Conservation (phyloP, 2,329 filamentous ascomycete species). For the Aureobasidium sp. region DNA sequence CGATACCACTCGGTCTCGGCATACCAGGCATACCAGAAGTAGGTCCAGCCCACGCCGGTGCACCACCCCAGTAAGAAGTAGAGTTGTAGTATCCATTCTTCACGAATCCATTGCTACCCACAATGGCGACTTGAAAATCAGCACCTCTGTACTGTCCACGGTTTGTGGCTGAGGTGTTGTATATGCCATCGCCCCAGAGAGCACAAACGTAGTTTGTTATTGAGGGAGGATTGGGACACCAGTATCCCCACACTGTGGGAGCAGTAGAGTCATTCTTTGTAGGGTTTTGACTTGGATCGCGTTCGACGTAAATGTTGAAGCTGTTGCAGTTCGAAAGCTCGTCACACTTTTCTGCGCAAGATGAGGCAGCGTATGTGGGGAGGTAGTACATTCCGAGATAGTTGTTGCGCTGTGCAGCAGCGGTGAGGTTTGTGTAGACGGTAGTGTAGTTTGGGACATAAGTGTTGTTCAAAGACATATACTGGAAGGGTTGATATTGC, state of each 20-base stretch:
- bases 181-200: constrained; percentile 33
- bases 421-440: constrained; percentile 28
- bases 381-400: constrained; percentile 30
- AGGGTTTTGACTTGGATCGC: constrained; percentile 28
- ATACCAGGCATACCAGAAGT: constrained; percentile 24
- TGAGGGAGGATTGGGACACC: constrained; percentile 30
- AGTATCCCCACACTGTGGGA: constrained; percentile 25
- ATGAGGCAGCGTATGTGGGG: constrained; percentile 25
- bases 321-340: constrained; percentile 24
- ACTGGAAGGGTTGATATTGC: constrained; percentile 29
- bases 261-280: constrained; percentile 24
- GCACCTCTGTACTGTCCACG: constrained; percentile 23
- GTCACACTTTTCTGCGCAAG: constrained; percentile 28
- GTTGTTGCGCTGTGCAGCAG: constrained; percentile 25
- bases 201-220: constrained; percentile 39
- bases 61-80: background rate
- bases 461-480: constrained; percentile 26
- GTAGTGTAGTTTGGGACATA: constrained; percentile 26
- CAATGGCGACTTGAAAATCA: constrained; percentile 25
- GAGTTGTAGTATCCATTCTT: constrained; percentile 16
- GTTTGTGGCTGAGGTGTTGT: constrained; percentile 23
- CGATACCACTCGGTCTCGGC: background rate
- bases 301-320: constrained; percentile 30
- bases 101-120: constrained; percentile 27
- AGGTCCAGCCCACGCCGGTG: constrained; percentile 27